Conservation (phyloP, 208 protist species). For the Leishmania arabica region DNA sequence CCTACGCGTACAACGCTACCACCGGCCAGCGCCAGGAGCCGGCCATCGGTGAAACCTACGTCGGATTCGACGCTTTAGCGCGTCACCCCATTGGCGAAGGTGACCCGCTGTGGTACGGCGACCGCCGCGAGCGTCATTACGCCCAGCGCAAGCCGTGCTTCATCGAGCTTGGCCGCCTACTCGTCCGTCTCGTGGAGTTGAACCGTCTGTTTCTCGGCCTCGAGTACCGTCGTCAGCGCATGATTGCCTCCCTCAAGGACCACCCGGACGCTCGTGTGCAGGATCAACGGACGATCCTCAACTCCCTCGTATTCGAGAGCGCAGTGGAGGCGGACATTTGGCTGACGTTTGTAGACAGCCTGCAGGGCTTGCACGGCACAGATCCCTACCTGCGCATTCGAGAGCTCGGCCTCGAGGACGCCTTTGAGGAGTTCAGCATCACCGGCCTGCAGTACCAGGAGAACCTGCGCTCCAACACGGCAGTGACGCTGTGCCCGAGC, state of each 20-base stretch:
- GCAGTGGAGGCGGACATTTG: constrained; percentile 76
- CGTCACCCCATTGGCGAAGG: constrained; percentile 61
- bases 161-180: constrained; percentile 76
- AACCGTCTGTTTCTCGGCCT: constrained; percentile 73
- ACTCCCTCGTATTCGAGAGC: constrained; percentile 70
- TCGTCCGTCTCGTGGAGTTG: constrained; percentile 80
- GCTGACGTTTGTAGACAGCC: constrained; percentile 63
- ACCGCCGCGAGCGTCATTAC: constrained; percentile 34
- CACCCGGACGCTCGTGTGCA: constrained; percentile 62
- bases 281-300: constrained; percentile 58
- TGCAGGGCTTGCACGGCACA: constrained; percentile 29
- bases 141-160: constrained; percentile 83
- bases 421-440: constrained; percentile 85
- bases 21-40: constrained; percentile 77
- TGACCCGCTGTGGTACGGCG: constrained; percentile 53
- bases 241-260: constrained; percentile 66
- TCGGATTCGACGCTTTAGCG: constrained; percentile 56
- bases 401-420: constrained; percentile 67
- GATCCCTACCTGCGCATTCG: constrained; percentile 52
- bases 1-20: constrained; percentile 72
- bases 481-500: constrained; percentile 50
- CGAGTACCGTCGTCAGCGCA: constrained; percentile 66
- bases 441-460: constrained; percentile 79
- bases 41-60: constrained; percentile 50
- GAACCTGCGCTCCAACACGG: constrained; percentile 58